These are phyloP conservation scores for Adiantum capillusveneris DNA, from an alignment of 75 land plant species.

Conservation along the genomic window DNA sequence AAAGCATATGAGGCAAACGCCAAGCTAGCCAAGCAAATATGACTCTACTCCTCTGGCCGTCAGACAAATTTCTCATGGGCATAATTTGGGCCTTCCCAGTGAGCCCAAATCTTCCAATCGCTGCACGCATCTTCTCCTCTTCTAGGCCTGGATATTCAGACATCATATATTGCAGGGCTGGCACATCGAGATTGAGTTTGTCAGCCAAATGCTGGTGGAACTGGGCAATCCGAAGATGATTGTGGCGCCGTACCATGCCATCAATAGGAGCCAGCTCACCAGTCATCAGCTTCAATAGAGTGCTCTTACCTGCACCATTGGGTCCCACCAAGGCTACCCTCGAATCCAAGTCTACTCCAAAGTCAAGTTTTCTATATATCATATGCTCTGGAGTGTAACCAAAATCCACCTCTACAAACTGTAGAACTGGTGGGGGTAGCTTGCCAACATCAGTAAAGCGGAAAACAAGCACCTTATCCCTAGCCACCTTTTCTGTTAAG, in stretches of 20 bases:
- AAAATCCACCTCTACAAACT: slow-evolving; percentile 75
- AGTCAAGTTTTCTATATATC: slow-evolving; percentile 68
- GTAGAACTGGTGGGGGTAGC: slow-evolving; percentile 85
- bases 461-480: slow-evolving; percentile 62
- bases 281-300: slow-evolving; percentile 84
- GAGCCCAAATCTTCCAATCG: slow-evolving; percentile 67
- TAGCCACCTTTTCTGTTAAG: slow-evolving; percentile 63
- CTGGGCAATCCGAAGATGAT: slow-evolving; percentile 77
- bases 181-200: slow-evolving; percentile 59
- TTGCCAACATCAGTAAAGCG: slow-evolving; percentile 80
- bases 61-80: slow-evolving; percentile 83
- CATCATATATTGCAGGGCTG: slow-evolving; percentile 77
- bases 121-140: slow-evolving; percentile 85
- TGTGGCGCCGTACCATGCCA: slow-evolving; percentile 86
- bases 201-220: slow-evolving; percentile 85
- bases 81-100: slow-evolving; percentile 75
- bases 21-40: slow-evolving; percentile 85
- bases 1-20: slow-evolving; percentile 68
- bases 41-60: slow-evolving; percentile 72
- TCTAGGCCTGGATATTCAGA: slow-evolving; percentile 73
- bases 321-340: slow-evolving; percentile 85
- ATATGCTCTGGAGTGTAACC: slow-evolving; percentile 81
- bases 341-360: slow-evolving; percentile 85
- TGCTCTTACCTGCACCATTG: slow-evolving; percentile 96
- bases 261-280: slow-evolving; percentile 71